Evolutionary conservation across 257 asterid species (phyloP).

Genomic region (Gentiana dahurica): DNA sequence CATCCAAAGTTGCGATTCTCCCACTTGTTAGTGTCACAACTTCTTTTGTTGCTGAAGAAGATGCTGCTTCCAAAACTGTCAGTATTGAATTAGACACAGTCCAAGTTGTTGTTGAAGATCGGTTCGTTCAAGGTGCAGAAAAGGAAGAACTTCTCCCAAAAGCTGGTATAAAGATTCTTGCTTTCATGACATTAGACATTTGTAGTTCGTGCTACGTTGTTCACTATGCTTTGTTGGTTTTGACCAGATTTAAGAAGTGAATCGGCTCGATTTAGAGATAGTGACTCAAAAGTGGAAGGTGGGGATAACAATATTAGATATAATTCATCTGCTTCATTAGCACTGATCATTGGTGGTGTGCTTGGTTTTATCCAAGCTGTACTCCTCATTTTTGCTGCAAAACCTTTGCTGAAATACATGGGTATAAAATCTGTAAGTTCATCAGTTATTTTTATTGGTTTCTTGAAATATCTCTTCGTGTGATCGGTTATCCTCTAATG

Average conservation of each 20-base stretch:
- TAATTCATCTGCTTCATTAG: slow-evolving; percentile 42
- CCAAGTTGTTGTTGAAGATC: slow-evolving; percentile 12
- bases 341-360: slow-evolving; percentile 33
- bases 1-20: slow-evolving; percentile 42
- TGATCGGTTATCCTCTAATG: no score
- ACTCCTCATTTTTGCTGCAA: slow-evolving; percentile 33
- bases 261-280: neutral
- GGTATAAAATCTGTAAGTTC: slow-evolving; percentile 36
- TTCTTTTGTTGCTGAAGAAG: slow-evolving; percentile 63
- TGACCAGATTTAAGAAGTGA: slow-evolving; percentile 8
- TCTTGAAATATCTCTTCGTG: neutral
- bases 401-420: slow-evolving; percentile 35
- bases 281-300: slow-evolving; percentile 9
- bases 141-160: slow-evolving; percentile 8
- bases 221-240: neutral
- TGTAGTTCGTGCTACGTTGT: neutral
- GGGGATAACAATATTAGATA: slow-evolving; percentile 15
- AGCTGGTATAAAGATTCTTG: slow-evolving; percentile 2
- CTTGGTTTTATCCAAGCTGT: slow-evolving; percentile 40
- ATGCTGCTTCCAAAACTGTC: slow-evolving; percentile 22
- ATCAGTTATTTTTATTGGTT: no score
- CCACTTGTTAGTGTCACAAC: slow-evolving; percentile 59
- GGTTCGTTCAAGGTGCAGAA: neutral
- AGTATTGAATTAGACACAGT: slow-evolving; percentile 14
- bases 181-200: neutral